Evolutionary conservation across 306 rosid genomes (phyloP).

Genomic region (Cicer arietinum): DNA sequence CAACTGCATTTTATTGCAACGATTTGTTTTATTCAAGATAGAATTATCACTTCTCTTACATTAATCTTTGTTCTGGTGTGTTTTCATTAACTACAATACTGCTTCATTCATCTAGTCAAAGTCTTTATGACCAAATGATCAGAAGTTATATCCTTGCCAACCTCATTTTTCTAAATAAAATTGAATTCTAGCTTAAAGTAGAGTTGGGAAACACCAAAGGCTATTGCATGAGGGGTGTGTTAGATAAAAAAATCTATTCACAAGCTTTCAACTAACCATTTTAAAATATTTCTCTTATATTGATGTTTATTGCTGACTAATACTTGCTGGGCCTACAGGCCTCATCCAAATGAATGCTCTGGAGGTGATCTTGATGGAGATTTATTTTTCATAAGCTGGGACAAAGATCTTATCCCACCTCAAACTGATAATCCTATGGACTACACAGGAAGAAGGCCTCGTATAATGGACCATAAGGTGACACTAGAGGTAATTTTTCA

Average conservation of each 20-base stretch:
- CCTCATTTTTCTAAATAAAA: slow-evolving; percentile 21
- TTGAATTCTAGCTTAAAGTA: background rate
- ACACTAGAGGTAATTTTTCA: slow-evolving; percentile 69
- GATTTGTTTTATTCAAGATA: slow-evolving; percentile 19
- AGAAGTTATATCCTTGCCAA: slow-evolving; percentile 6
- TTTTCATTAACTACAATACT: slow-evolving; percentile 11
- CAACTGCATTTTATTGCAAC: slow-evolving; percentile 27
- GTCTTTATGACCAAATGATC: background rate
- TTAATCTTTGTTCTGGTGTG: slow-evolving; percentile 15
- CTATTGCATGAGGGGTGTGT: slow-evolving; percentile 13
- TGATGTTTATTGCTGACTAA: slow-evolving; percentile 36
- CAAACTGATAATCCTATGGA: slow-evolving; percentile 77
- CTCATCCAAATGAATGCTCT: slow-evolving; percentile 98
- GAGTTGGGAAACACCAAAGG: background rate
- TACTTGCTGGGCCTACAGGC: slow-evolving; percentile 60
- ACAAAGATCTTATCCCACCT: slow-evolving; percentile 66
- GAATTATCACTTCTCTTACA: slow-evolving; percentile 12
- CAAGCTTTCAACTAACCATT: background rate
- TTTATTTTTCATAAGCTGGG: slow-evolving; percentile 91
- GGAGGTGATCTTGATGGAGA: slow-evolving; percentile 99
- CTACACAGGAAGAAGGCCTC: slow-evolving; percentile 85
- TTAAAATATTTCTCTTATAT: slow-evolving; percentile 2
- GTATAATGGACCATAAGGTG: slow-evolving; percentile 80
- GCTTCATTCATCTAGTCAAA: slow-evolving; percentile 21
- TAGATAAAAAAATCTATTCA: slow-evolving; percentile 2